Conservation (phyloP, 768 basidiomycete species). For the Hericium alpestre region DNA sequence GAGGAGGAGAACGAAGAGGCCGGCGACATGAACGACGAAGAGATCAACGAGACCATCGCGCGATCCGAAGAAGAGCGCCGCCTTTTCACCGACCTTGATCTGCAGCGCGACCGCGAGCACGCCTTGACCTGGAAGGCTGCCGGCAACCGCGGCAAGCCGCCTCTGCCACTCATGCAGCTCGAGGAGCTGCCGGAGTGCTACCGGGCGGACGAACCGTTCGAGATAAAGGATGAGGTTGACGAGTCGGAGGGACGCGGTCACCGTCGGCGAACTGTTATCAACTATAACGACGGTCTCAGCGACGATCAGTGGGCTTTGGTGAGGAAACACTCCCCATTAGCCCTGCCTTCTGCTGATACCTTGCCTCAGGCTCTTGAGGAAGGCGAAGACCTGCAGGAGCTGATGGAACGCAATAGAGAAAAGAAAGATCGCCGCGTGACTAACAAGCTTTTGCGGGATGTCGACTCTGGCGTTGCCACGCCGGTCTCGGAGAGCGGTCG, state of each 20-base stretch:
- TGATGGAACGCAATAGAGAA: constrained; percentile 53
- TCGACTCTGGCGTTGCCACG: constrained; percentile 48
- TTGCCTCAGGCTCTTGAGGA: constrained; percentile 58
- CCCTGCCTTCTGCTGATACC: neutral
- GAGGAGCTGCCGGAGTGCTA: constrained; percentile 92
- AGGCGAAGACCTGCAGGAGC: constrained; percentile 68
- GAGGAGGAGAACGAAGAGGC: constrained; percentile 85
- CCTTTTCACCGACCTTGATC: constrained; percentile 77
- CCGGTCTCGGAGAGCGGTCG: constrained; percentile 51
- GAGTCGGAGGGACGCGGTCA: constrained; percentile 75
- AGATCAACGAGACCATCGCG: constrained; percentile 87
- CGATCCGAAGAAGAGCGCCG: constrained; percentile 69
- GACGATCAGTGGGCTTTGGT: constrained; percentile 92
- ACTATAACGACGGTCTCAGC: constrained; percentile 87
- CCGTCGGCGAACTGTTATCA: constrained; percentile 72
- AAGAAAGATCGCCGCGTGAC: constrained; percentile 46
- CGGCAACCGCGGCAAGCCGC: constrained; percentile 72
- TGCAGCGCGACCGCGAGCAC: constrained; percentile 61
- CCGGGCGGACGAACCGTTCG: constrained; percentile 73
- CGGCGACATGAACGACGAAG: constrained; percentile 88
- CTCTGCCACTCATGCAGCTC: constrained; percentile 66
- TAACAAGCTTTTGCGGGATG: constrained; percentile 32
- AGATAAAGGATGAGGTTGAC: constrained; percentile 49
- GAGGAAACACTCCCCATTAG: constrained; percentile 11
- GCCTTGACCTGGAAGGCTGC: constrained; percentile 56